Base-by-base conservation (phyloP, 768 basidiomycete species). In the Trametes cubensis region DNA sequence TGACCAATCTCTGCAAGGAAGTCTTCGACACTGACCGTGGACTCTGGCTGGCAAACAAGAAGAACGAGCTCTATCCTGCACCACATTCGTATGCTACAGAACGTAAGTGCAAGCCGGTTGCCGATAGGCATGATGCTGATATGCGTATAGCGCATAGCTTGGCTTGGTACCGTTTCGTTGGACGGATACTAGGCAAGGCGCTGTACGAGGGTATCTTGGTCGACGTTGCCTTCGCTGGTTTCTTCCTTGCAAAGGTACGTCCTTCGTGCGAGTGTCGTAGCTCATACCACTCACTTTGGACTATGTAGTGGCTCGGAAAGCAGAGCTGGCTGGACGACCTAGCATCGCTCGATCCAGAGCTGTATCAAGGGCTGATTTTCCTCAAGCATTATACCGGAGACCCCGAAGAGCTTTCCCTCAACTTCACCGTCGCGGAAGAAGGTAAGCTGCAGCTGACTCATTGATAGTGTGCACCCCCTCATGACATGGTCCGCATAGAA, bases 161-260 rank as follows among this genome's bases (percentile, higher is more conserved):
- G 50, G 85, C 83, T 45, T 98, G 96, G 96, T 98, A 92, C 71
- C 83, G 87, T 1, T 95, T 96, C 74, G 90, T 98, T 62, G 97
- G 97, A 0, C 81, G 93, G 1, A 92, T 99, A 20, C 80, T 99
- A 1, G 96, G 96, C 5, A 98, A 98, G 72, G 97, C 96, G 0
- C 80, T 99, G 72, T 98, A 99, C 69, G 93, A 98, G 55, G 95
- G 95, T 0, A 97, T 98, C 48, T 79, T 99, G 7, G 88, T 96
- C 17, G 94, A 98, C 65, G 94, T 98, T 2, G 90, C 90, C 0
- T 98, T 98, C 73, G 95, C 97, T 3, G 85, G 87, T 2, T 99
- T 98, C 80, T 98, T 98, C 81, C 80, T 97, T 57, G 85, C 91
- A 7, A 95, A 94, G 82, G 87, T 89, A 54, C 38, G 75, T 68